Evolutionary conservation across 108 stramenopile species (phyloP).

Genomic region (Fragilaria radians): DNA sequence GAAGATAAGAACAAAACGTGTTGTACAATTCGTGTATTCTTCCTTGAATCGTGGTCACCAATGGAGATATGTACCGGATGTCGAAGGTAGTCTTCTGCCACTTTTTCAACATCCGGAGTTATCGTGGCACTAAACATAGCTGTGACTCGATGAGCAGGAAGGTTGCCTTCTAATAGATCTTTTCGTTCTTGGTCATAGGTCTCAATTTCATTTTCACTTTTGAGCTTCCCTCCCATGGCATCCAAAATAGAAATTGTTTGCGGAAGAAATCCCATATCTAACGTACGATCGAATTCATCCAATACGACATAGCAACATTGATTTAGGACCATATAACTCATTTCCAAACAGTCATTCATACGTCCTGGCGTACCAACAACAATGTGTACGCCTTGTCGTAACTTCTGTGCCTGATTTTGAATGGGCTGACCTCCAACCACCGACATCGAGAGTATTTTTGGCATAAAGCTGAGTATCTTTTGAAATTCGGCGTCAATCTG

Average conservation of each 20-base stretch:
- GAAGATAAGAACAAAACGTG: slow-evolving; percentile 71
- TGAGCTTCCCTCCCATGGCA: slow-evolving; percentile 84
- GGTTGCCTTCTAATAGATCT: slow-evolving; percentile 35
- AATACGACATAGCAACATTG: slow-evolving; percentile 94
- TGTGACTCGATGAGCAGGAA: slow-evolving; percentile 80
- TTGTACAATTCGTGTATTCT: slow-evolving; percentile 93
- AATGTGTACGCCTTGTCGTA: slow-evolving; percentile 90
- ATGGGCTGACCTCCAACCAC: slow-evolving; percentile 92
- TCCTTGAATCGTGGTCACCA: slow-evolving; percentile 88
- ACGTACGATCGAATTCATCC: slow-evolving; percentile 94
- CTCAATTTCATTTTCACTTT: slow-evolving; percentile 73
- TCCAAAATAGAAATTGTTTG: slow-evolving; percentile 90
- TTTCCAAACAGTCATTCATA: slow-evolving; percentile 94
- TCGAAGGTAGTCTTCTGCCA: slow-evolving; percentile 89
- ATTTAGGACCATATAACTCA: slow-evolving; percentile 91
- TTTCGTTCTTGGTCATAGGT: slow-evolving; percentile 76
- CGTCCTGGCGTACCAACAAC: slow-evolving; percentile 97
- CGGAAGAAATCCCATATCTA: slow-evolving; percentile 93
- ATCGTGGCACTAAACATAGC: slow-evolving; percentile 98
- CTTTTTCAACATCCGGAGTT: slow-evolving; percentile 88
- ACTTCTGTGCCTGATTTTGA: slow-evolving; percentile 79
- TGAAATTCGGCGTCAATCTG: slow-evolving; percentile 90
- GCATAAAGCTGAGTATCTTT: slow-evolving; percentile 50
- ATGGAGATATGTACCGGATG: slow-evolving; percentile 87
- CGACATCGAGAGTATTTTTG: slow-evolving; percentile 37